These are phyloP conservation scores for Pulveroboletus sp. DNA, from an alignment of 768 basidiomycete species.

Conservation along the genomic window DNA sequence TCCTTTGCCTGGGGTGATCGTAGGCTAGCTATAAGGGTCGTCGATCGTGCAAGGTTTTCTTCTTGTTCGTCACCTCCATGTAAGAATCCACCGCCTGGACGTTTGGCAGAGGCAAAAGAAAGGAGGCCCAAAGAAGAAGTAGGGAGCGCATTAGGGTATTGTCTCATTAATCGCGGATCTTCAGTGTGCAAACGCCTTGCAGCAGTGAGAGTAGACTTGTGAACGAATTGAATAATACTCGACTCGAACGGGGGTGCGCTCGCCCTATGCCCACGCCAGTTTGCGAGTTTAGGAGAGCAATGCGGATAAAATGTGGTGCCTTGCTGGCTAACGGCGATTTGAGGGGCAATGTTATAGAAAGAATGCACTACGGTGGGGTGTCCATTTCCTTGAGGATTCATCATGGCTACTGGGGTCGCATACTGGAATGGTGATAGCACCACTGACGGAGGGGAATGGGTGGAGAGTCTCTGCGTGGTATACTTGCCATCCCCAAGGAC, in stretches of 20 bases:
- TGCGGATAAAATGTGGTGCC: slow-evolving; percentile 41
- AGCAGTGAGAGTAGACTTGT: slow-evolving; percentile 31
- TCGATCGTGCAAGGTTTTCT: slow-evolving; percentile 39
- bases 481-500: slow-evolving; percentile 41
- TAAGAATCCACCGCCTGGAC: slow-evolving; percentile 42
- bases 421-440: slow-evolving; percentile 17
- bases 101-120: slow-evolving; percentile 42
- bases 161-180: slow-evolving; percentile 9
- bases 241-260: background rate
- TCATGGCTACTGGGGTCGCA: slow-evolving; percentile 5
- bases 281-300: slow-evolving; percentile 33
- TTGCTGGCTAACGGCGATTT: slow-evolving; percentile 35
- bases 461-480: slow-evolving; percentile 26
- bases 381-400: slow-evolving; percentile 2
- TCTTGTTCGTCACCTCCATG: slow-evolving; percentile 46
- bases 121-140: slow-evolving; percentile 36
- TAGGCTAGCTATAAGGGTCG: slow-evolving; percentile 39
- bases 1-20: slow-evolving; percentile 29
- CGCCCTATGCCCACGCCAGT: slow-evolving; percentile 29
- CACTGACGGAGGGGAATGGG: slow-evolving; percentile 2
- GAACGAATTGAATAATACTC: slow-evolving; percentile 29
- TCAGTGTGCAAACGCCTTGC: slow-evolving; percentile 26
- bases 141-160: slow-evolving; percentile 17
- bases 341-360: slow-evolving; percentile 34
- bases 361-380: slow-evolving; percentile 2